phyloP scores from a whole-genome alignment of 805 yeast species.

The Saccharomycopsis sp. region DNA sequence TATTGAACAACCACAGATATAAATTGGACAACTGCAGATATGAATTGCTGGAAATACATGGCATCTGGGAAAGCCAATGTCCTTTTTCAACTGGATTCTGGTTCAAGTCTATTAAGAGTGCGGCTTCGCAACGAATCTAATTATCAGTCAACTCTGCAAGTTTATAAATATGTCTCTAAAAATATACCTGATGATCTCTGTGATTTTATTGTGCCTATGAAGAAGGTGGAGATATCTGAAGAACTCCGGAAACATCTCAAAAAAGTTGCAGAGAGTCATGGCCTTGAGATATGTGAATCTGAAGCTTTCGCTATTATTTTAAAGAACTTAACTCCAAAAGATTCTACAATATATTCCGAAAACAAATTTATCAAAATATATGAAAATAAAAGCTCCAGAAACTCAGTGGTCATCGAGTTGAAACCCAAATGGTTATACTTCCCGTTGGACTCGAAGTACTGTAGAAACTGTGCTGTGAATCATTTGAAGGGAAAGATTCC shows the following conservation, averaged over 20 bases:
- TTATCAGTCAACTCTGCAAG: constrained; percentile 32
- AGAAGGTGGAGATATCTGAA: not conserved
- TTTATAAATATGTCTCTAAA: constrained; percentile 31
- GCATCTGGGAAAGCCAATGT: not conserved
- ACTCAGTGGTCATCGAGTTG: constrained; percentile 37
- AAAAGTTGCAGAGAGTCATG: constrained; percentile 23
- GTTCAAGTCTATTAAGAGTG: not conserved
- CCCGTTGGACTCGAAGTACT: constrained; percentile 38
- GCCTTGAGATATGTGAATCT: constrained; percentile 28
- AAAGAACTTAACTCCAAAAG: constrained; percentile 34
- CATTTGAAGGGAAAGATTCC: constrained; percentile 25
- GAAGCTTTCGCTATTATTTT: constrained; percentile 37
- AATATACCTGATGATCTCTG: constrained; percentile 24
- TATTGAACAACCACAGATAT: too few relatives aligned
- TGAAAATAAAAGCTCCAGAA: constrained; percentile 24
- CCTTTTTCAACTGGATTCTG: constrained; percentile 21
- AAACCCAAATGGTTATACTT: constrained; percentile 56
- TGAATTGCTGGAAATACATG: not conserved
- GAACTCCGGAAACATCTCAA: not conserved
- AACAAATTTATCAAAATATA: constrained; percentile 34
- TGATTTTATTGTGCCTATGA: constrained; percentile 6
- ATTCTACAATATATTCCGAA: constrained; percentile 27
- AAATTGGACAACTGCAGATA: too few relatives aligned
- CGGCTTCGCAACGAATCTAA: constrained; percentile 11
- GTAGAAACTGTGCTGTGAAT: constrained; percentile 50